Base-by-base conservation (phyloP, 805 yeast genomes). In the Suhomyces vadensis region DNA sequence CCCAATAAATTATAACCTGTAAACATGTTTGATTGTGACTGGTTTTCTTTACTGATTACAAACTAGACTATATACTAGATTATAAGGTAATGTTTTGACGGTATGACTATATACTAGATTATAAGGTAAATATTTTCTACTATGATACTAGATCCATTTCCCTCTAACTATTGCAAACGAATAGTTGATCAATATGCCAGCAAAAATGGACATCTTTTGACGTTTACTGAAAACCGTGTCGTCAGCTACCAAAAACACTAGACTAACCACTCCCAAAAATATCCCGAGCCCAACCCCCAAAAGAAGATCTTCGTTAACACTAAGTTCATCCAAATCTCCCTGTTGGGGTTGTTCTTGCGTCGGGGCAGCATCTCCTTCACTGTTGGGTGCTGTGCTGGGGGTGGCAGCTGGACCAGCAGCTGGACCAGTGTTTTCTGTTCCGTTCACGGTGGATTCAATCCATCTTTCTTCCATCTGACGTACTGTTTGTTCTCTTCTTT, bases 391-490 rank as follows among this genome's bases (percentile, higher is more conserved):
- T 31, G 37, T n/a, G 19, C 46, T 11, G 29, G 41, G n/a, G 31
- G 36, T 13, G 9, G 31, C 39, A 20, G 39, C 39, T 22, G 39
- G 22, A 10, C 37, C 33, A 9, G 48, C 36, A 7, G 50, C 22
- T n/a, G 36, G 39, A 19, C 39, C 33, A 13, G 29, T 37, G n/a
- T 69, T 76, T 39, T 71, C 77, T 42, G 73, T 74, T 42, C 75
- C 75, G 44, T 75, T 75, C 4, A 79, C 86, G 0, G 89, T 85
- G 38, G 84, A 81, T 52, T 89, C 94, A 48, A 89, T 85, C 96
- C 96, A 90, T 44, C 87, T 73, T 52, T 89, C 96, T 58, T 89
- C 96, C 46, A 88, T 61, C 50, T 83, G 83, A 40, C 88, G 61
- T 1, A 83, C 63, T 45, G 76, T 41, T 25, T 58, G 53, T 42